Conservation (phyloP, 1,284 basidiomycete genomes). For the Dichomitus squalens region DNA sequence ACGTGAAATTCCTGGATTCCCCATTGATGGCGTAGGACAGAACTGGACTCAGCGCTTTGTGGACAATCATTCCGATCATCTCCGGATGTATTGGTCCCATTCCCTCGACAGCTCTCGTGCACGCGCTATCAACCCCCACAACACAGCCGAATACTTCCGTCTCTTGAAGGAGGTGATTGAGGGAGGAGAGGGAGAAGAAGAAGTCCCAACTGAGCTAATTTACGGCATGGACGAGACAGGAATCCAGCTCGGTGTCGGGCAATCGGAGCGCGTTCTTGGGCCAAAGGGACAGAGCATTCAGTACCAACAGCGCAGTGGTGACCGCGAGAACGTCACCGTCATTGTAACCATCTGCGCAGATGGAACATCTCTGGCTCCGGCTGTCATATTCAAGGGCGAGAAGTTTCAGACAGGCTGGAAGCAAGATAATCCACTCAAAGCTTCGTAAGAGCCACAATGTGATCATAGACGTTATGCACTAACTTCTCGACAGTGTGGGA, state of each 20-base stretch:
- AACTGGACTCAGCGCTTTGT: constrained; percentile 35
- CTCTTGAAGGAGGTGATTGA: constrained; percentile 27
- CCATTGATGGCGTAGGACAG: constrained; percentile 35
- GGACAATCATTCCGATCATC: neutral
- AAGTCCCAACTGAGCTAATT: constrained; percentile 26
- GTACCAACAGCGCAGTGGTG: constrained; percentile 35
- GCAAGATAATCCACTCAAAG: constrained; percentile 40
- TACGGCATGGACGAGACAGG: constrained; percentile 41
- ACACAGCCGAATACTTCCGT: neutral
- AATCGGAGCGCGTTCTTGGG: constrained; percentile 2
- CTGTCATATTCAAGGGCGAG: constrained; percentile 43
- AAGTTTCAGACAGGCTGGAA: constrained; percentile 37
- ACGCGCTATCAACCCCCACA: neutral
- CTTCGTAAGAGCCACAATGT: no score
- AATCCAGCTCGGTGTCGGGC: constrained; percentile 24
- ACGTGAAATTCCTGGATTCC: constrained; percentile 35
- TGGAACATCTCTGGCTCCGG: constrained; percentile 27
- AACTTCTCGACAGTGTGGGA: neutral
- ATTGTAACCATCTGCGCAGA: constrained; percentile 42
- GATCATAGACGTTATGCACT: no score
- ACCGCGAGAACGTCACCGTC: constrained; percentile 42
- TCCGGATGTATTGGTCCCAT: neutral
- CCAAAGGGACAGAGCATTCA: constrained; percentile 24
- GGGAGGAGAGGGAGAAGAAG: constrained; percentile 19
- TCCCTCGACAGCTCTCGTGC: neutral